Evolutionary conservation across 495 filamentous ascomycete genomes (phyloP), one percentile per base, ranked within the genome.

Genomic region (Lindgomyces ingoldianus): DNA sequence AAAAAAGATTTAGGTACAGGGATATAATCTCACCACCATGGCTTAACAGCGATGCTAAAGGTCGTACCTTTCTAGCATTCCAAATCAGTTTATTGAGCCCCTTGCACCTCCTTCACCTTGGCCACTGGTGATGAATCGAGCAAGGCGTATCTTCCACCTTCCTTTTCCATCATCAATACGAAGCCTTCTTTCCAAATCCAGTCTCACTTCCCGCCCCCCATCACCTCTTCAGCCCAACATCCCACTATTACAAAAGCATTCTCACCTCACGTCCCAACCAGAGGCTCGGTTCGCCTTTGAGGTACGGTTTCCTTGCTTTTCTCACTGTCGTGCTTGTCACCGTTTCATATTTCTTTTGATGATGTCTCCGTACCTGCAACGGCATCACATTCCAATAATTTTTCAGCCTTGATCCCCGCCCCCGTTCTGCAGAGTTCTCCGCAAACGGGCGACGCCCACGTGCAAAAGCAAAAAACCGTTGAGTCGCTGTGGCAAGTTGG

Each of bases 1-100:
- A 59, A 64, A 30, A 54, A 55, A 48, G 70, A 73, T 48, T 52
- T 67, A 14, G 59, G 58, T 22, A 46, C 27, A 26, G 60, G 16
- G 47, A 21, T 52, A 11, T 61, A 29, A 6, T 18, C 44, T 22
- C 16, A 47, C 16, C 16, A 18, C 21, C 21, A 22, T 22, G 44
- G 44, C 44, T n/a, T 47, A 47, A 22, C n/a, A 6, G 14, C 44
- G 44, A 47, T 47, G 16, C 16, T 47, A 47, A 4, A 47, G 44
- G 36, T n/a, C 6, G 33, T 39, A 6, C 33, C 33, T 39, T 39
- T 39, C 14, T 6, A 14, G 33, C 19, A 24, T 52, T 6, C 48
- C 3, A 52, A 16, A 52, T 9, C 10, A 8, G 12, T 52, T 25
- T 52, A 52, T 18, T 52, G 22, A 52, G 26, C 8, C 19, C n/a